phyloP scores from a whole-genome alignment of 306 rosid genomes.

The Pyrus bretschneideri region DNA sequence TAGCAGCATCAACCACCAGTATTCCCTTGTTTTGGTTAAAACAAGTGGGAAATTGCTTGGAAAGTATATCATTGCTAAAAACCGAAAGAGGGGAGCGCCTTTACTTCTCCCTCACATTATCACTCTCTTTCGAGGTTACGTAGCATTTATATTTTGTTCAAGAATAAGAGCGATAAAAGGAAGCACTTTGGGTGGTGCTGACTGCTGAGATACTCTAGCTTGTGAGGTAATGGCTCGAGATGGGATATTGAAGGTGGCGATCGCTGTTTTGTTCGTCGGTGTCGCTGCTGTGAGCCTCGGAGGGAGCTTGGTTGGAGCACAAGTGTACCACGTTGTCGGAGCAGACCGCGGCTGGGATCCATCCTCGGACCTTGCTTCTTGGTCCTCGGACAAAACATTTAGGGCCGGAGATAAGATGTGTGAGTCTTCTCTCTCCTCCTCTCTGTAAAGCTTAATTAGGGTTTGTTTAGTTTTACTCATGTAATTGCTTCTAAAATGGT shows the following conservation, averaged over 20 bases:
- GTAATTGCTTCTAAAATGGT: neutral
- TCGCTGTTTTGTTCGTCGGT: slow-evolving; percentile 4
- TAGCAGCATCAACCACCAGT: neutral
- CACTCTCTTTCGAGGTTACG: neutral
- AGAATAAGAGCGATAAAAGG: neutral
- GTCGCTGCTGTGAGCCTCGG: slow-evolving; percentile 10
- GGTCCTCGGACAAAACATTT: slow-evolving; percentile 54
- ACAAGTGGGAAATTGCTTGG: slow-evolving; percentile 23
- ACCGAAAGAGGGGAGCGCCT: neutral
- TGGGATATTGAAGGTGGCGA: neutral
- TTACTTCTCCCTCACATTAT: neutral
- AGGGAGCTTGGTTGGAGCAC: slow-evolving; percentile 28
- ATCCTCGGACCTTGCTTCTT: slow-evolving; percentile 39
- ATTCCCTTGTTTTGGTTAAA: neutral
- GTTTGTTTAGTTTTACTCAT: neutral
- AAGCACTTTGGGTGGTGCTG: neutral
- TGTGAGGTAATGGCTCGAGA: slow-evolving; percentile 17
- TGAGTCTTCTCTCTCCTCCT: slow-evolving; percentile 21
- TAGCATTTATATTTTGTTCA: neutral
- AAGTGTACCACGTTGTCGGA: slow-evolving; percentile 70
- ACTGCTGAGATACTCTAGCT: neutral
- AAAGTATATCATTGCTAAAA: neutral
- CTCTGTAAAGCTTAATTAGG: neutral
- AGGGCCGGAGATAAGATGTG: slow-evolving; percentile 76
- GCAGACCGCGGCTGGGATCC: slow-evolving; percentile 89